Base-by-base conservation (phyloP, 1,139 yeast genomes). In the Lodderomyces beijingensis region DNA sequence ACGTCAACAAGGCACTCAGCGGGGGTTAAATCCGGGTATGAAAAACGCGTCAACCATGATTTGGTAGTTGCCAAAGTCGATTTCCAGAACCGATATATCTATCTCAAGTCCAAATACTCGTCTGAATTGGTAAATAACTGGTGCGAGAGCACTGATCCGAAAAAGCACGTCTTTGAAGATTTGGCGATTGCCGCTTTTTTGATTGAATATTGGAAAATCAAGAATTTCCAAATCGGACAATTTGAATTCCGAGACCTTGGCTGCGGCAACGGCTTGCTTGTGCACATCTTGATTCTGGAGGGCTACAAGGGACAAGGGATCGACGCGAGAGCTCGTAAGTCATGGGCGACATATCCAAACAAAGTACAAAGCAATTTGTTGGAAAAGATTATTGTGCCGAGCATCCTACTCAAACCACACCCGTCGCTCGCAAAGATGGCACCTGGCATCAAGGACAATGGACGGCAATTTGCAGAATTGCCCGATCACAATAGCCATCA, bases 91-190 rank as follows among this genome's bases (percentile, higher is more conserved):
- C 63, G 85, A 38, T 91, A 91, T 51, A 80, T 86, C 28, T 66
- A 75, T 19, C 65, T 91, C 46, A 91, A 91, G 59, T 85, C 82
- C 52, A 84, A 80, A 52, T 85, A 89, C 52, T 86, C 95, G 1
- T 75, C 80, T 26, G 59, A 64, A 14, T 59, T 89, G 34, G 89
- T 88, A n/a, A 83, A 79, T 25, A 74, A 71, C 45, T 91, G 98
- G 98, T 77, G 71, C 14, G 98, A 91, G 56, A 79, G 81, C 28
- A 91, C 98, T 2, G 96, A 91, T 55, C 97, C 97, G 1, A 75
- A 80, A 46, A 91, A 91, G 54, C 98, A 91, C 58, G 97, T 89
- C 0, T 91, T 89, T 60, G 98, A 91, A 62, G 98, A 91, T 53
- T 72, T 91, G 36, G 95, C 96, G 2, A 89, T 91, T 45, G 97